Conservation (phyloP, 495 filamentous ascomycete species). For the Hyaloscypha variabilis region DNA sequence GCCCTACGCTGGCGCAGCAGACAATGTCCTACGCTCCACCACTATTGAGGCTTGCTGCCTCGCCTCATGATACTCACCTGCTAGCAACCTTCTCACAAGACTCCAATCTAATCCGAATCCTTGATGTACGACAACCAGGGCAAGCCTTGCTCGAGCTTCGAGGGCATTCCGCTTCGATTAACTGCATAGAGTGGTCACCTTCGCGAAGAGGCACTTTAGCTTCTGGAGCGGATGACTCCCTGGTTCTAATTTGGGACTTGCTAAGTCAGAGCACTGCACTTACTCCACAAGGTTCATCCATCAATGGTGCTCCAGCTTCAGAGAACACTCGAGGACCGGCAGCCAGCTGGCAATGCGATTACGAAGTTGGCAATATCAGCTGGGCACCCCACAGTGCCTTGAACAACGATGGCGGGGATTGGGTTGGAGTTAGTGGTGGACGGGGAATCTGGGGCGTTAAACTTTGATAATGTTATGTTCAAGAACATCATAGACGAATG, state of each 20-base stretch:
- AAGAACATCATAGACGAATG: constrained; percentile 22
- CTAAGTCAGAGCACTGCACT: constrained; percentile 65
- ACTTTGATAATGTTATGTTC: constrained; percentile 44
- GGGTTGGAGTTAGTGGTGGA: constrained; percentile 92
- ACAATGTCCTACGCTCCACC: constrained; percentile 82
- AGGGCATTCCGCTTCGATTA: constrained; percentile 84
- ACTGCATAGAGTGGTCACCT: constrained; percentile 95
- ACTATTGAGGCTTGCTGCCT: constrained; percentile 85
- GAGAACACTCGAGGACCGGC: constrained; percentile 70
- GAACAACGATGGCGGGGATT: constrained; percentile 80
- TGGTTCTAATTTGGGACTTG: constrained; percentile 93
- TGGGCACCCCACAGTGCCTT: constrained; percentile 84
- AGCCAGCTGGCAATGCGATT: constrained; percentile 91
- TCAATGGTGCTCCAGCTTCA: constrained; percentile 49
- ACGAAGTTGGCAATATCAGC: constrained; percentile 92
- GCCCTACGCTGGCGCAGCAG: constrained; percentile 69
- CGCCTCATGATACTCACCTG: constrained; percentile 93
- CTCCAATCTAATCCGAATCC: constrained; percentile 88
- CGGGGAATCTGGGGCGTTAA: constrained; percentile 90
- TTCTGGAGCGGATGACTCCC: constrained; percentile 88
- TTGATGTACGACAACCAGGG: constrained; percentile 95
- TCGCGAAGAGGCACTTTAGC: constrained; percentile 84
- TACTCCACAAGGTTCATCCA: constrained; percentile 44
- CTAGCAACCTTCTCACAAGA: constrained; percentile 96
- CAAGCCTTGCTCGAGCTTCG: constrained; percentile 93